phyloP scores from a whole-genome alignment of 768 basidiomycete species.

The Psilocybe tampanensis region DNA sequence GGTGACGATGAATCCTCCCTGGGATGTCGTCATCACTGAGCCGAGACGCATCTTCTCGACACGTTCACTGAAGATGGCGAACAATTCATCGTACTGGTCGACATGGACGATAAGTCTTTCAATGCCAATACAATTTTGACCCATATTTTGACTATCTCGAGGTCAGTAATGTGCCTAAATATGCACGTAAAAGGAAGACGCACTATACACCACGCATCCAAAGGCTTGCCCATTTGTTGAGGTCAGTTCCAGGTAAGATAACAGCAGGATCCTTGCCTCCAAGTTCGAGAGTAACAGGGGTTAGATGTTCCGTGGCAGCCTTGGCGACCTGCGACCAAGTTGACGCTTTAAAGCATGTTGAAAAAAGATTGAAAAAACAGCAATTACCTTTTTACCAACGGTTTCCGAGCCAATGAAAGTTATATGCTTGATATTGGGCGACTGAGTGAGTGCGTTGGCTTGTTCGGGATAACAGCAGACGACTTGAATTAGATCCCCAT shows the following conservation, averaged over 20 bases:
- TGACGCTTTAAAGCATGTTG: conserved; percentile 29
- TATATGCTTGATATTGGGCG: conserved; percentile 86
- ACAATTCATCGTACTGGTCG: conserved; percentile 76
- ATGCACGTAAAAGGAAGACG: conserved; percentile 30
- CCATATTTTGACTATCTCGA: conserved; percentile 75
- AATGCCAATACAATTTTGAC: conserved; percentile 97
- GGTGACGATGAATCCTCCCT: conserved; percentile 69
- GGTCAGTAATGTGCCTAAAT: neutral
- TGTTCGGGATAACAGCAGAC: conserved; percentile 90
- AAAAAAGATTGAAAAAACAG: neutral
- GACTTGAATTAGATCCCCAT: conserved; percentile 87
- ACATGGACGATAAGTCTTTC: conserved; percentile 89
- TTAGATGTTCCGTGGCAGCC: conserved; percentile 85
- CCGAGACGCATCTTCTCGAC: conserved; percentile 74
- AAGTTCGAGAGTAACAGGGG: conserved; percentile 91
- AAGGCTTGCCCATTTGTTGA: conserved; percentile 75
- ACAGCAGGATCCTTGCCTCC: conserved; percentile 96
- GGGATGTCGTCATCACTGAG: conserved; percentile 66
- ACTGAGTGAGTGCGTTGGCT: conserved; percentile 79
- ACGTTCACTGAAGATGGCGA: conserved; percentile 63
- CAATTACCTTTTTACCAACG: conserved; percentile 68
- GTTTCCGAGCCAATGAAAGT: conserved; percentile 89
- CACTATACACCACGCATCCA: conserved; percentile 95
- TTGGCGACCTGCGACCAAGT: conserved; percentile 53
- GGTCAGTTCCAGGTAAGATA: conserved; percentile 83